Evolutionary conservation across 371 early-diverging fungal genomes (phyloP).

Genomic region (Mucor velutinosus): DNA sequence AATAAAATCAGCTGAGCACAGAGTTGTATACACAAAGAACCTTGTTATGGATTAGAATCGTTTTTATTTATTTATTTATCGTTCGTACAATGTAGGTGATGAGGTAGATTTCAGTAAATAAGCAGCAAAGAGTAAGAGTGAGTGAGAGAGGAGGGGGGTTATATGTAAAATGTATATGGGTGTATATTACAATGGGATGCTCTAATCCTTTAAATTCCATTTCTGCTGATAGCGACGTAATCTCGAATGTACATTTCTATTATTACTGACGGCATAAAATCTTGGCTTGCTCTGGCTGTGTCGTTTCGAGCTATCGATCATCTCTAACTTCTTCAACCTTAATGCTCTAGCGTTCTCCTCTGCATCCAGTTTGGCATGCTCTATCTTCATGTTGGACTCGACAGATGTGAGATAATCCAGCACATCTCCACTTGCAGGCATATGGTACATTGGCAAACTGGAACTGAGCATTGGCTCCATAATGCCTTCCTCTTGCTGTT

Average conservation of each 20-base stretch:
- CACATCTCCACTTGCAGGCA: slow-evolving; percentile 47
- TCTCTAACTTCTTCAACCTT: slow-evolving; percentile 17
- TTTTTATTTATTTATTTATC: neutral
- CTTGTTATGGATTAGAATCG: neutral
- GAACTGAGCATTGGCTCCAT: neutral
- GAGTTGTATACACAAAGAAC: neutral
- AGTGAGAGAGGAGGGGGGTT: slow-evolving; percentile 6
- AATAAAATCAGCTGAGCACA: neutral
- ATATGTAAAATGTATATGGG: neutral
- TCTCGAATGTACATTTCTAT: slow-evolving; percentile 13
- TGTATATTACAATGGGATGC: neutral
- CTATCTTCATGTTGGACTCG: slow-evolving; percentile 32
- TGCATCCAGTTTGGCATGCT: slow-evolving; percentile 13
- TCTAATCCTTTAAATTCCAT: slow-evolving; percentile 10
- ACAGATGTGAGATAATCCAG: slow-evolving; percentile 41
- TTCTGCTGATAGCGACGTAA: slow-evolving; percentile 15
- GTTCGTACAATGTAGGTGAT: neutral
- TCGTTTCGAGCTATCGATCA: slow-evolving; percentile 8
- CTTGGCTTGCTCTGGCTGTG: neutral
- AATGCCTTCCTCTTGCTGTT: neutral
- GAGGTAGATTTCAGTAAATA: neutral
- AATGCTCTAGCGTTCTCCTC: slow-evolving; percentile 13
- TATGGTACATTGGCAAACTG: slow-evolving; percentile 38
- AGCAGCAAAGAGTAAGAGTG: neutral
- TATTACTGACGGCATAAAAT: slow-evolving; percentile 8